These are phyloP conservation scores for Phytophthora hibernalis DNA, from an alignment of 352 stramenopile species.

Conservation along the genomic window DNA sequence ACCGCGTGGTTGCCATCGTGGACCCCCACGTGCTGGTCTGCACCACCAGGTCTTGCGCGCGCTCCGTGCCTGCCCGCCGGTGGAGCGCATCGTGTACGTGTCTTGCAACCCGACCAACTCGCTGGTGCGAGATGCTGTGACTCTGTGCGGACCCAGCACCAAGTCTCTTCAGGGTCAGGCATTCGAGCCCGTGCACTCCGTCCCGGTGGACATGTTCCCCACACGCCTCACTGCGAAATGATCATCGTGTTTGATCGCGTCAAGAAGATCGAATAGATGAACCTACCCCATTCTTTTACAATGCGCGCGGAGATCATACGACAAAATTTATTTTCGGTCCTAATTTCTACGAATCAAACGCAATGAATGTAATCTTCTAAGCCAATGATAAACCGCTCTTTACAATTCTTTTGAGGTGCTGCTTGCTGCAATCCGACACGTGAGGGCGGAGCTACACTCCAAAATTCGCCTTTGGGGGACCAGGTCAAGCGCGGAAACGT, in stretches of 20 bases:
- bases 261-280: slow-evolving; percentile 37
- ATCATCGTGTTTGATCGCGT: slow-evolving; percentile 97
- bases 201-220: slow-evolving; percentile 99
- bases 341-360: no score
- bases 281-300: slow-evolving; percentile 11
- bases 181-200: slow-evolving; percentile 93
- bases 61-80: slow-evolving; percentile 78
- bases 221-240: slow-evolving; percentile 98
- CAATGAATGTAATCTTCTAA: no score
- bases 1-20: slow-evolving; percentile 95
- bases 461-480: no score
- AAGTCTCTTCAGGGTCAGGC: slow-evolving; percentile 92
- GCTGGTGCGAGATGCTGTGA: slow-evolving; percentile 89
- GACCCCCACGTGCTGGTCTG: slow-evolving; percentile 97
- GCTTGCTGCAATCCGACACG: no score
- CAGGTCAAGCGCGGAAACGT: no score
- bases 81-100: slow-evolving; percentile 97
- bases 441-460: no score
- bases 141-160: slow-evolving; percentile 93
- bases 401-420: no score
- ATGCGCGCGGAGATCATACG: no score
- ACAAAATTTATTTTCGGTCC: no score
- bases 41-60: slow-evolving; percentile 92
- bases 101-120: slow-evolving; percentile 98
- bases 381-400: no score